A percentile compares a stretch with the other conserved stretches of the same genome.
Conservation (phyloP, 73 alveolate genomes). For the Tetrahymena malaccensis region DNA sequence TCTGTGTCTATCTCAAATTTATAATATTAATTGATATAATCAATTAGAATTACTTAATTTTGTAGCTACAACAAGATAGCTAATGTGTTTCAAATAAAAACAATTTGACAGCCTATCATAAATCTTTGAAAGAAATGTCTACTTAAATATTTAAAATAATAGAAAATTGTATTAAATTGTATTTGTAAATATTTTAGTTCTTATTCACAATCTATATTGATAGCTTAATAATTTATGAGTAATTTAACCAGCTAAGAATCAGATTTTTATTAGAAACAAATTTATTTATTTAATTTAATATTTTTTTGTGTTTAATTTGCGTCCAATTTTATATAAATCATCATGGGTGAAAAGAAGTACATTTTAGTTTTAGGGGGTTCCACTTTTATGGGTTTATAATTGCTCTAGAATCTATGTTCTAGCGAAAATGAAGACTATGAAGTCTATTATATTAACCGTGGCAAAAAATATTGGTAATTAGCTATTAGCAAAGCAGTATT, state of each 20-base stretch:
- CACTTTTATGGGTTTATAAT: conserved; percentile 37
- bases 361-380: conserved; percentile 39
- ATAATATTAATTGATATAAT: neutral
- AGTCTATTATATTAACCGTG: conserved; percentile 34
- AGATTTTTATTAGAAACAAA: neutral
- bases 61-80: neutral
- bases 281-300: neutral
- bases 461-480: conserved; percentile 26
- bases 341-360: conserved; percentile 11
- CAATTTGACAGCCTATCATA: too few relatives aligned
- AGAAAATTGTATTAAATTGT: too few relatives aligned
- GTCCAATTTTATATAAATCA: neutral
- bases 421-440: conserved; percentile 9
- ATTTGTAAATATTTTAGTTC: neutral
- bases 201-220: too few relatives aligned
- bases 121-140: too few relatives aligned
- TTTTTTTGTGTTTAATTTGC: neutral
- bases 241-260: neutral
- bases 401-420: conserved; percentile 1
- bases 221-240: neutral
- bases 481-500: neutral
- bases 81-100: too few relatives aligned
- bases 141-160: too few relatives aligned
- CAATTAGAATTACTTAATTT: neutral
- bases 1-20: neutral